Evolutionary conservation across 768 basidiomycete species (phyloP).

Genomic region (Mycena amicta): DNA sequence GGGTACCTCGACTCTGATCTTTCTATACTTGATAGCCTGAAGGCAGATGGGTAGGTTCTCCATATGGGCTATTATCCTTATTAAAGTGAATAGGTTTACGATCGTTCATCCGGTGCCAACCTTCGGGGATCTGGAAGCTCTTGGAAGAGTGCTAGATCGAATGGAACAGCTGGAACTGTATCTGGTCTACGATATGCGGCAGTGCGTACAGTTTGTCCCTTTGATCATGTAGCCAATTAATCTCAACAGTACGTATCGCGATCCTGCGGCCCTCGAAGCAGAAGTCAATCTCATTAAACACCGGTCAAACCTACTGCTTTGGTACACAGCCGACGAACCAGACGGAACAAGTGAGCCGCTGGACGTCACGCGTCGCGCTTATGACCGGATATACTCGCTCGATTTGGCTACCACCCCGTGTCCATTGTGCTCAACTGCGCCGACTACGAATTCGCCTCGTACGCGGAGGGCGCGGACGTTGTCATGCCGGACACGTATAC

Average conservation of each 20-base stretch:
- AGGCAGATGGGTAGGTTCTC: conserved; percentile 48
- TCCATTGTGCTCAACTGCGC: conserved; percentile 51
- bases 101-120: conserved; percentile 60
- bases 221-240: too few species aligned
- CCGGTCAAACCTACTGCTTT: conserved; percentile 40
- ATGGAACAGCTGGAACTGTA: conserved; percentile 56
- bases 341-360: conserved; percentile 40
- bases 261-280: conserved; percentile 44
- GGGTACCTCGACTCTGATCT: conserved; percentile 43
- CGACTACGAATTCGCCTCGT: conserved; percentile 54
- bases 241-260: conserved; percentile 57
- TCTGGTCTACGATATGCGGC: conserved; percentile 67
- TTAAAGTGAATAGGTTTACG: too few species aligned
- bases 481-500: conserved; percentile 53
- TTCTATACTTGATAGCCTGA: conserved; percentile 44
- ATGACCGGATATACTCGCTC: conserved; percentile 47
- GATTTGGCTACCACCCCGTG: conserved; percentile 61
- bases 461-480: conserved; percentile 54
- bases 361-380: conserved; percentile 42
- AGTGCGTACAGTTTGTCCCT: too few species aligned
- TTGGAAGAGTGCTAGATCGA: conserved; percentile 46
- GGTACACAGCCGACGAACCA: conserved; percentile 23
- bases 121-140: conserved; percentile 47
- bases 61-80: too few species aligned
- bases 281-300: conserved; percentile 54